phyloP scores from a whole-genome alignment of 495 filamentous ascomycete species.

The Aspergillus bridgeri region DNA sequence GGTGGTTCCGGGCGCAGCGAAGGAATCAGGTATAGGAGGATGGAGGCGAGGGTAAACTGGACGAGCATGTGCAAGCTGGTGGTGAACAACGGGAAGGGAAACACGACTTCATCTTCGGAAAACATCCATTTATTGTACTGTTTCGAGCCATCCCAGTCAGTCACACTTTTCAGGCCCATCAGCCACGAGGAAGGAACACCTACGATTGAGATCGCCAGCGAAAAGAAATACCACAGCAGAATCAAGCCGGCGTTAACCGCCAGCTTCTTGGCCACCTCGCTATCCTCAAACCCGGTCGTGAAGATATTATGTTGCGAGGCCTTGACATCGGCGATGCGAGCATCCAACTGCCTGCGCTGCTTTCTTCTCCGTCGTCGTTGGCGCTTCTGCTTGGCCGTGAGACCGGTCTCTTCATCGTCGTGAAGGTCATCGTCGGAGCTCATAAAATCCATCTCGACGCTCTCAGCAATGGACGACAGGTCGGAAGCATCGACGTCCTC shows the following conservation, averaged over 20 bases:
- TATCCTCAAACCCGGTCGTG: constrained; percentile 48
- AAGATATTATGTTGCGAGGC: constrained; percentile 38
- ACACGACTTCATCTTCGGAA: constrained; percentile 75
- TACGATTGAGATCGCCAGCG: constrained; percentile 90
- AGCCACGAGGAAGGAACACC: constrained; percentile 30
- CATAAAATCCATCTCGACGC: constrained; percentile 55
- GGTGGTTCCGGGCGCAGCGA: constrained; percentile 68
- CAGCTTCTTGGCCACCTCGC: constrained; percentile 62
- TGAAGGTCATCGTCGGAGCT: constrained; percentile 68
- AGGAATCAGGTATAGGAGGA: constrained; percentile 81
- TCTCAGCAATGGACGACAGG: constrained; percentile 47
- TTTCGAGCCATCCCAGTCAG: background rate
- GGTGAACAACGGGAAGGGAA: constrained; percentile 93
- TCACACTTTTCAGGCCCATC: background rate
- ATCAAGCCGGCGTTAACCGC: constrained; percentile 75
- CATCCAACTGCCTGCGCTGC: constrained; percentile 68
- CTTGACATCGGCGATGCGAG: constrained; percentile 60
- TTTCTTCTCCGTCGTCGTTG: constrained; percentile 61
- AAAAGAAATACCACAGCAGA: constrained; percentile 90
- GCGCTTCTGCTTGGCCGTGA: constrained; percentile 68
- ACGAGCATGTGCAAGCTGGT: constrained; percentile 95
- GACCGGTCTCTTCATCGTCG: constrained; percentile 85
- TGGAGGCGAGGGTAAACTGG: constrained; percentile 78
- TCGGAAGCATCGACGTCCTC: constrained; percentile 48
- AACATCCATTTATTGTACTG: constrained; percentile 99